phyloP scores from a whole-genome alignment of 805 yeast genomes.

The Metschnikowia bowlesiae region DNA sequence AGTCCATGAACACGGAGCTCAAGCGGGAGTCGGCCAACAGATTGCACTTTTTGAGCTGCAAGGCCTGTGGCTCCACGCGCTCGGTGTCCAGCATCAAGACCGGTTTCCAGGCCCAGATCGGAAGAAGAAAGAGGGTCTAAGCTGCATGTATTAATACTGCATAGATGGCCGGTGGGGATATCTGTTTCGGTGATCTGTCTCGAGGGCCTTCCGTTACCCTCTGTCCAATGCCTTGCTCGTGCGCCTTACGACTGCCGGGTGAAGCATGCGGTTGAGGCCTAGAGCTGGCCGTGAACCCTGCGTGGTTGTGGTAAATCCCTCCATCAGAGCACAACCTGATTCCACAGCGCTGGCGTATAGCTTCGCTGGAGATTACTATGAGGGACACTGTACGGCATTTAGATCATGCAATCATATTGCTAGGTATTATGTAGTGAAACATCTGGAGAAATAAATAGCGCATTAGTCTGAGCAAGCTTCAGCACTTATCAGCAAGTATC shows the following conservation, averaged over 20 bases:
- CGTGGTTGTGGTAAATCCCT: no score
- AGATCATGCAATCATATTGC: neutral
- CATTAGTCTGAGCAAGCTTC: no score
- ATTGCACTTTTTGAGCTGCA: conserved; percentile 95
- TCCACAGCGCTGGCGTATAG: no score
- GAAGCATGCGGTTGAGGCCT: no score
- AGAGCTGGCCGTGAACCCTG: no score
- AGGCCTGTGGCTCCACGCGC: conserved; percentile 95
- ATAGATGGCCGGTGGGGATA: neutral
- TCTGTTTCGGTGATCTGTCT: neutral
- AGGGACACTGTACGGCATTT: neutral
- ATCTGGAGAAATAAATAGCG: no score
- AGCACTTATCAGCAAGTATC: no score
- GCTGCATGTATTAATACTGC: conserved; percentile 2
- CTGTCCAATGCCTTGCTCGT: no score
- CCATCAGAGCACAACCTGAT: no score
- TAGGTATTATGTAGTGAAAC: neutral
- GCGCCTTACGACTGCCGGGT: no score
- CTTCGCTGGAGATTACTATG: no score
- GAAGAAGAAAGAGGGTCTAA: conserved; percentile 70
- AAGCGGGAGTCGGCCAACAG: conserved; percentile 95
- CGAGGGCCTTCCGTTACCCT: neutral
- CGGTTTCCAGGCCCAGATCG: conserved; percentile 98
- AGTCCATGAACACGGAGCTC: conserved; percentile 92
- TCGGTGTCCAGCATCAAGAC: conserved; percentile 96